Conservation (phyloP, 495 filamentous ascomycete species). For the Aspergillus sclerotiicarbonarius region DNA sequence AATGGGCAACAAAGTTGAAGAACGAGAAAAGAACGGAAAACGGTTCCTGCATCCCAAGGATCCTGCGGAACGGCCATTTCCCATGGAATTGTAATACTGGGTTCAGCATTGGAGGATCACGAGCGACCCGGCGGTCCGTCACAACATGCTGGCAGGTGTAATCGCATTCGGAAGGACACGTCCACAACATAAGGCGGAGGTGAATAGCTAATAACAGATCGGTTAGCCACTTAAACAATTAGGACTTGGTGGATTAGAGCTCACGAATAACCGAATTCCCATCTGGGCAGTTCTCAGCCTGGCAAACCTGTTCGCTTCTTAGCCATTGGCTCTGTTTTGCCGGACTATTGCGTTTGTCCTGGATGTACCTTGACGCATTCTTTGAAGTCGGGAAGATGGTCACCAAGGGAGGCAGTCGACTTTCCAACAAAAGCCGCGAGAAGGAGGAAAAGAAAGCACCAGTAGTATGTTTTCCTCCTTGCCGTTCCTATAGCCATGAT, state of each 20-base stretch:
- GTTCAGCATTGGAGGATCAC: slow-evolving; percentile 58
- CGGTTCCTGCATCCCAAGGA: slow-evolving; percentile 92
- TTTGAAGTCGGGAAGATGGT: slow-evolving; percentile 83
- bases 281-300: slow-evolving; percentile 70
- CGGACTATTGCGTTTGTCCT: neutral
- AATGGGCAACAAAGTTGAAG: slow-evolving; percentile 86
- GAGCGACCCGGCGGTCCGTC: slow-evolving; percentile 67
- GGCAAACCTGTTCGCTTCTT: slow-evolving; percentile 62
- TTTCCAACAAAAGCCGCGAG: slow-evolving; percentile 45
- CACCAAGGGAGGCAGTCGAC: slow-evolving; percentile 73
- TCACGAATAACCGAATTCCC: slow-evolving; percentile 49
- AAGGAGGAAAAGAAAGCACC: slow-evolving; percentile 33
- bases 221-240: slow-evolving; percentile 14
- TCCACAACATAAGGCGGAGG: slow-evolving; percentile 56
- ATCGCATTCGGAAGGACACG: slow-evolving; percentile 90
- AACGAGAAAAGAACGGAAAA: slow-evolving; percentile 90
- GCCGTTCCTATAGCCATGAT: slow-evolving; percentile 32
- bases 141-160: slow-evolving; percentile 97
- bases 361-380: slow-evolving; percentile 76
- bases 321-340: slow-evolving; percentile 11
- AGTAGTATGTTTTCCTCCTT: slow-evolving; percentile 21
- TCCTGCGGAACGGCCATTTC: slow-evolving; percentile 96
- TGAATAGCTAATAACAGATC: slow-evolving; percentile 33
- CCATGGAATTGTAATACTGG: slow-evolving; percentile 92
- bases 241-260: slow-evolving; percentile 13